Base-by-base conservation (phyloP, 2,329 filamentous ascomycete genomes). In the Botrytis cinerea region DNA sequence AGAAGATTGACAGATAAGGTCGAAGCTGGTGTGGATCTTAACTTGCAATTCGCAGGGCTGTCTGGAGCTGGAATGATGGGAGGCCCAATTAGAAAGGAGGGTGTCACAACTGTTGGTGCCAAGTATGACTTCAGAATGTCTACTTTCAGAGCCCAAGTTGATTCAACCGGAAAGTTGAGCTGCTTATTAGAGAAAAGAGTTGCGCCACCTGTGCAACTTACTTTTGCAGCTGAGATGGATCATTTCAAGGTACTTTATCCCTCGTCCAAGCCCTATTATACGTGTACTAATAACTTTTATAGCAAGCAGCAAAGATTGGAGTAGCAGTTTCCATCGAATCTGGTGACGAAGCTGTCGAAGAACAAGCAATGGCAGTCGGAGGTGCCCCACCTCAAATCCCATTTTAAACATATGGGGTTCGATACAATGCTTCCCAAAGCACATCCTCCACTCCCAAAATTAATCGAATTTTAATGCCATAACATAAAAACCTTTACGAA, bases 71-170 rank as follows among this genome's bases (percentile, higher is more conserved):
- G 85, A 62, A 85, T 93, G 84, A 94, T 96, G 90, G 93, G 93
- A 80, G 90, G 87, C 74, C 90, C 90, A 64, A 82, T 91, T 71
- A 89, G 91, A 83, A 95, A 94, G 84, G 95, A 99, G 83, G 96
- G 96, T 73, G 88, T 93, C 75, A 95, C 97, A 71, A 94, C 95
- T 72, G 88, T 98, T 80, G 96, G 95, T 80, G 93, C 94, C 82
- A 99, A 99, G 85, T 99, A 99, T 85, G 95, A 98, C 83, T 99
- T 99, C 90, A 90, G 93, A 81, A 93, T 94, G 85, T 96, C 93
- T 72, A 96, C 94, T 69, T 97, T 98, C 90, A 91, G 95, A 77
- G 96, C 95, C 62, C 96, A 99, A 85, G 89, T 98, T 79, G 96
- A 99, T 85, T 97, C 94, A 80, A 91, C 93, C 82, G 96, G 96